phyloP scores from a whole-genome alignment of 1,139 yeast genomes.

The Lodderomyces oxycetoniae region DNA sequence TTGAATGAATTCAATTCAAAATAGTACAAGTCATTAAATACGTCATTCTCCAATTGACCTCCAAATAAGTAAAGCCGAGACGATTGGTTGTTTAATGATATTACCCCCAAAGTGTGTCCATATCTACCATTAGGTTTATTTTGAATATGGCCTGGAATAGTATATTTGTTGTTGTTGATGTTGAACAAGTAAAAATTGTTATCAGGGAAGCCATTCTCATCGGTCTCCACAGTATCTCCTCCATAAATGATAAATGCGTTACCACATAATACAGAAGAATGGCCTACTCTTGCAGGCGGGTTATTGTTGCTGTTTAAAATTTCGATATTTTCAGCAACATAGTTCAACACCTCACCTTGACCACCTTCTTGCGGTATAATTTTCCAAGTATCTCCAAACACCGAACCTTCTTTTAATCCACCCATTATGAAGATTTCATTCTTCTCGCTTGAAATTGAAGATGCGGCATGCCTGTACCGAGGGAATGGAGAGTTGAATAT shows the following conservation, averaged over 20 bases:
- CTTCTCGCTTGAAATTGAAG: conserved; percentile 68
- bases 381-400: conserved; percentile 93
- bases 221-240: conserved; percentile 90
- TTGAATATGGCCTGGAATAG: conserved; percentile 79
- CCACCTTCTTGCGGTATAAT: conserved; percentile 40
- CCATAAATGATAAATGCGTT: conserved; percentile 95
- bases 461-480: conserved; percentile 88
- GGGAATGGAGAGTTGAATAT: conserved; percentile 85
- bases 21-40: conserved; percentile 78
- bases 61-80: conserved; percentile 85
- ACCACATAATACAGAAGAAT: conserved; percentile 87
- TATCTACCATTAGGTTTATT: conserved; percentile 87
- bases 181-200: conserved; percentile 85
- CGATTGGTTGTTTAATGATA: conserved; percentile 58
- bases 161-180: conserved; percentile 86
- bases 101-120: conserved; percentile 74
- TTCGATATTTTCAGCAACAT: conserved; percentile 62
- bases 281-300: conserved; percentile 97
- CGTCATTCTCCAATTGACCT: conserved; percentile 88
- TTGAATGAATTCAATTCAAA: conserved; percentile 89
- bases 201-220: conserved; percentile 76
- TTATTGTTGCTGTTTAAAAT: conserved; percentile 40
- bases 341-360: conserved; percentile 26
- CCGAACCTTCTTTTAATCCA: conserved; percentile 87
- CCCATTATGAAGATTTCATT: conserved; percentile 91